Percentiles rank a stretch among this genome's conserved stretches.
Conservation (phyloP, 2,329 filamentous ascomycete genomes). For the Diaporthe vaccinii region DNA sequence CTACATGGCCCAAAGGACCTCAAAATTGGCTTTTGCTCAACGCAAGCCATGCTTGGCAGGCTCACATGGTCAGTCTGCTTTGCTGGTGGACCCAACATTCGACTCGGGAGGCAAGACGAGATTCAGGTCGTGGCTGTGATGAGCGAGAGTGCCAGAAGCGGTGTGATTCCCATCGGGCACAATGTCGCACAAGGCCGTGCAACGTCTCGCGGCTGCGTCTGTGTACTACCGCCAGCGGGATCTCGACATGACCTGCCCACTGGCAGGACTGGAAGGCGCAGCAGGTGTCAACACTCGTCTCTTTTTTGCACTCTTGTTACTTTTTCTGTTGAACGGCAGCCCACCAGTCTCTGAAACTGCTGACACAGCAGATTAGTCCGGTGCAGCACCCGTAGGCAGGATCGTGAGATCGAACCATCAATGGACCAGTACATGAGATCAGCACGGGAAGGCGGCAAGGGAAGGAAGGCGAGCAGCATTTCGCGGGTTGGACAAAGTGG, state of each 20-base stretch:
- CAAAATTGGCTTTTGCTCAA: background rate
- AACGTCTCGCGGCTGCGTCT: constrained; percentile 8
- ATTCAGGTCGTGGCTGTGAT: background rate
- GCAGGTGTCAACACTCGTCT: background rate
- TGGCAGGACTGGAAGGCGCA: background rate
- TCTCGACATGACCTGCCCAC: background rate
- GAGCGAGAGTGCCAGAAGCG: background rate
- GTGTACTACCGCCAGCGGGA: background rate
- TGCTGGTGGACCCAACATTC: background rate
- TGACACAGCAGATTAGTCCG: background rate
- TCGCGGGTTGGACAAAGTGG: background rate
- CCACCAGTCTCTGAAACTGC: background rate
- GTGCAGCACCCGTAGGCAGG: background rate
- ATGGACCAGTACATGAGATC: background rate
- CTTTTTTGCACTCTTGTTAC: background rate
- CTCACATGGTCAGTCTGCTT: background rate
- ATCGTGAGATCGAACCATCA: constrained; percentile 13
- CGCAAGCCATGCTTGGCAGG: constrained; percentile 3
- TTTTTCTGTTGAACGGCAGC: background rate
- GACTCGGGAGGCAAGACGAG: background rate
- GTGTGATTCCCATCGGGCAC: background rate
- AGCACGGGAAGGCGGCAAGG: background rate
- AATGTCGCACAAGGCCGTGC: constrained; percentile 3
- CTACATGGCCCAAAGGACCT: background rate
- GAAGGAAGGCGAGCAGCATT: background rate